Evolutionary conservation across 331 rosid genomes (phyloP).

Genomic region (Pyracantha coccinea): DNA sequence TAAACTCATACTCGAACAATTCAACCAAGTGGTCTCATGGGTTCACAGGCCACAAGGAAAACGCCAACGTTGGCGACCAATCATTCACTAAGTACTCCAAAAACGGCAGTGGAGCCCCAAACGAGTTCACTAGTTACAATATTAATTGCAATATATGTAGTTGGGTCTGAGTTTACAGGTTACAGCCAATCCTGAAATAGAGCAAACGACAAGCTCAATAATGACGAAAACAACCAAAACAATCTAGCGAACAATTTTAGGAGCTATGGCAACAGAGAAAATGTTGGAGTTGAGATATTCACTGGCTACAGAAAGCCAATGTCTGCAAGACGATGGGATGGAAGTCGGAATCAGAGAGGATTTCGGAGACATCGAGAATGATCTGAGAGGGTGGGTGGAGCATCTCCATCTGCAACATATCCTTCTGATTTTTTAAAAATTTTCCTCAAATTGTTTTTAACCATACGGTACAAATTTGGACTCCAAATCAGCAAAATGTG

Average conservation of each 20-base stretch:
- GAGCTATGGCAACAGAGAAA: conserved; percentile 59
- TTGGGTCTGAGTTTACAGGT: conserved; percentile 50
- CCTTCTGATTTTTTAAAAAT: too few species aligned
- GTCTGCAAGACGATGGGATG: conserved; percentile 46
- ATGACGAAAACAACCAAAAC: conserved; percentile 55
- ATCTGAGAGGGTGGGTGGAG: not conserved
- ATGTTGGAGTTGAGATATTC: conserved; percentile 52
- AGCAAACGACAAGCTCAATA: conserved; percentile 42
- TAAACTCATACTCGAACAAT: conserved; percentile 61
- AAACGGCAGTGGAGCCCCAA: conserved; percentile 49
- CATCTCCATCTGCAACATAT: too few species aligned
- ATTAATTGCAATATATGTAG: conserved; percentile 47
- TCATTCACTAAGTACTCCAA: conserved; percentile 57
- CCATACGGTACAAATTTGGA: too few species aligned
- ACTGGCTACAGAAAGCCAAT: conserved; percentile 62
- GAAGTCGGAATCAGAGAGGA: not conserved
- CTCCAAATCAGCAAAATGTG: too few species aligned
- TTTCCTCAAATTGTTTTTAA: too few species aligned
- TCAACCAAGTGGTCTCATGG: conserved; percentile 55
- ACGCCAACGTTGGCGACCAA: conserved; percentile 72
- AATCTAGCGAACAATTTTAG: conserved; percentile 53
- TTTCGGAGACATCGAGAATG: too few species aligned
- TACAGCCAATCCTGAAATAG: conserved; percentile 43
- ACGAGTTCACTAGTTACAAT: conserved; percentile 46
- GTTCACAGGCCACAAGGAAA: conserved; percentile 53